These are phyloP conservation scores for Cymbomonas tetramitiformis DNA, from an alignment of 139 green algal genomes.

Conservation along the genomic window DNA sequence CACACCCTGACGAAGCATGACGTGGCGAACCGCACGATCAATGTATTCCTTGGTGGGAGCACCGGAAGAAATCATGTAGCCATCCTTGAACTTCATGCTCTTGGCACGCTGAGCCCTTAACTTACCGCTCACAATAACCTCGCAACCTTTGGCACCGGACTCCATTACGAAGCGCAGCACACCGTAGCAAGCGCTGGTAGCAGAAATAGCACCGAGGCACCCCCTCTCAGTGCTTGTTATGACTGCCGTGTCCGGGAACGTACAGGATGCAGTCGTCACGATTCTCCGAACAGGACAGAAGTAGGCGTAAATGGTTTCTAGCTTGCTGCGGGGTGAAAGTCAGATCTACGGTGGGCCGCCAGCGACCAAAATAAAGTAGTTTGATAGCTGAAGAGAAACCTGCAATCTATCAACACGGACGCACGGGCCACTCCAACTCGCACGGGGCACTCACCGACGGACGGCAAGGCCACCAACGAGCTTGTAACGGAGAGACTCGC, in stretches of 20 bases:
- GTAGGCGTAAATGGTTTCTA: too few relatives aligned
- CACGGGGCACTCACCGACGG: constrained; percentile 38
- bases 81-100: constrained; percentile 99
- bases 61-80: constrained; percentile 84
- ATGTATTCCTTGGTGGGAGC: constrained; percentile 80
- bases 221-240: too few relatives aligned
- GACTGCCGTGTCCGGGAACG: too few relatives aligned
- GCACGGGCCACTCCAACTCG: too few relatives aligned
- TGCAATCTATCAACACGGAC: too few relatives aligned
- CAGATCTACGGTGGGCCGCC: too few relatives aligned
- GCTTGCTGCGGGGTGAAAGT: too few relatives aligned
- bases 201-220: too few relatives aligned
- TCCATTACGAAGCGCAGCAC: constrained; percentile 99
- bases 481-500: constrained; percentile 99
- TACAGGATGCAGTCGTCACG: too few relatives aligned
- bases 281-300: too few relatives aligned
- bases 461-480: constrained; percentile 93
- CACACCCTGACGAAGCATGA: constrained; percentile 90
- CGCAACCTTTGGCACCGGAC: constrained; percentile 92
- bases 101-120: constrained; percentile 91
- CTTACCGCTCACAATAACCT: constrained; percentile 98
- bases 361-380: too few relatives aligned
- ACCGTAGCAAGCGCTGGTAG: constrained; percentile 94
- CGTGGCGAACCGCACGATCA: constrained; percentile 83
- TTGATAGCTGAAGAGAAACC: too few relatives aligned